These are phyloP conservation scores for Stellera chamaejasme DNA, from an alignment of 345 rosid genomes.

Conservation along the genomic window DNA sequence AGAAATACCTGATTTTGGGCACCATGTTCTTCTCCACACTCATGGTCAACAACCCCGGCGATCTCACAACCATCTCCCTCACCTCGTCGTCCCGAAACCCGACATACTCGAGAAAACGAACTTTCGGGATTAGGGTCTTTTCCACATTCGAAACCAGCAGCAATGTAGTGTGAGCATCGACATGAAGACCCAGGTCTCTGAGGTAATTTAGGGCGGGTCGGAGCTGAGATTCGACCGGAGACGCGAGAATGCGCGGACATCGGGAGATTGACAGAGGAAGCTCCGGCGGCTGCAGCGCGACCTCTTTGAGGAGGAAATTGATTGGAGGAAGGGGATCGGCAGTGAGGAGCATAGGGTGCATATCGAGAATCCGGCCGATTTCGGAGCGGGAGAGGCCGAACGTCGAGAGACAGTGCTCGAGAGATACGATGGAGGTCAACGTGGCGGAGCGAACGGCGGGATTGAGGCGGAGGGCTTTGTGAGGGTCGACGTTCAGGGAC, in stretches of 20 bases:
- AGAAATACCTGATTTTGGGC: slow-evolving; percentile 59
- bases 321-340: slow-evolving; percentile 59
- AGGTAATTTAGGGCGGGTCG: slow-evolving; percentile 56
- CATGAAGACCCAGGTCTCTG: slow-evolving; percentile 43
- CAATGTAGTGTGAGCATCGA: slow-evolving; percentile 44
- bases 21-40: slow-evolving; percentile 62
- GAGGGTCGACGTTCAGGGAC: slow-evolving; percentile 52
- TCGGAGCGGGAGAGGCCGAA: slow-evolving; percentile 55
- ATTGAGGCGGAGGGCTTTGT: slow-evolving; percentile 56
- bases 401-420: slow-evolving; percentile 49
- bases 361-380: slow-evolving; percentile 72
- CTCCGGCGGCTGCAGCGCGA: slow-evolving; percentile 31
- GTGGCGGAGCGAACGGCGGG: slow-evolving; percentile 74
- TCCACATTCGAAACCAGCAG: slow-evolving; percentile 63
- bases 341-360: slow-evolving; percentile 66
- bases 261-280: slow-evolving; percentile 56
- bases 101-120: slow-evolving; percentile 37
- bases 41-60: slow-evolving; percentile 63
- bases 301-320: slow-evolving; percentile 59
- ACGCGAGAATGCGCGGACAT: slow-evolving; percentile 54
- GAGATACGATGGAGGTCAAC: slow-evolving; percentile 57
- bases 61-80: slow-evolving; percentile 59
- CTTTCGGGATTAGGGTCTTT: slow-evolving; percentile 46
- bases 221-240: slow-evolving; percentile 40
- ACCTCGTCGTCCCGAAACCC: slow-evolving; percentile 51